Evolutionary conservation across 192 early-diverging fungal species (phyloP).

Genomic region (Coemansia sp.): DNA sequence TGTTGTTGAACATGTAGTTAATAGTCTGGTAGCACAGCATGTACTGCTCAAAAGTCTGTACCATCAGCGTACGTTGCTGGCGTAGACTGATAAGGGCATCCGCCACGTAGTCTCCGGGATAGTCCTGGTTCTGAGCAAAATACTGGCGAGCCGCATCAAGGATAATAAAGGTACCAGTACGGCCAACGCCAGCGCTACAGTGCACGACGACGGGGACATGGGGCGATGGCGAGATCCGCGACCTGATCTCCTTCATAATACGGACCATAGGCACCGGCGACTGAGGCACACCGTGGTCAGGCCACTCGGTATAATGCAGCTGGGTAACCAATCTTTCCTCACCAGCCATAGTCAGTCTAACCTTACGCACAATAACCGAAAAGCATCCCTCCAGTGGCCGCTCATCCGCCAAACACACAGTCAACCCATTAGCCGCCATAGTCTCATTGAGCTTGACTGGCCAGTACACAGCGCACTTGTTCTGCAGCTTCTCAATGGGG

Average conservation of each 20-base stretch:
- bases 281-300: slow-evolving; percentile 76
- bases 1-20: slow-evolving; percentile 27
- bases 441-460: slow-evolving; percentile 42
- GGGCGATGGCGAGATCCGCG: slow-evolving; percentile 1
- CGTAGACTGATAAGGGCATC: slow-evolving; percentile 64
- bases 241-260: slow-evolving; percentile 34
- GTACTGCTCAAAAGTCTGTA: slow-evolving; percentile 79
- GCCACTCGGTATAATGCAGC: slow-evolving; percentile 79
- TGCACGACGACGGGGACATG: slow-evolving; percentile 50
- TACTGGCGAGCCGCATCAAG: slow-evolving; percentile 42
- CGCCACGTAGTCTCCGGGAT: slow-evolving; percentile 63
- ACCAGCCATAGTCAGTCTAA: slow-evolving; percentile 24
- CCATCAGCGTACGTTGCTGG: slow-evolving; percentile 78
- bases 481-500: slow-evolving; percentile 67
- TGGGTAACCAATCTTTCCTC: slow-evolving; percentile 60
- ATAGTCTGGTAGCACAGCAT: slow-evolving; percentile 77
- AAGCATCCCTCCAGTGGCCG: slow-evolving; percentile 53
- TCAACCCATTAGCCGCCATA: slow-evolving; percentile 1
- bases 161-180: slow-evolving; percentile 50
- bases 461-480: slow-evolving; percentile 87
- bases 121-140: slow-evolving; percentile 32
- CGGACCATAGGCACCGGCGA: slow-evolving; percentile 57
- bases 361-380: slow-evolving; percentile 47
- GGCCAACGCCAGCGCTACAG: slow-evolving; percentile 57
- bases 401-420: slow-evolving; percentile 40